Percentiles rank a stretch among this genome's conserved stretches.
These are phyloP conservation scores for Mortierella sp. DNA, from an alignment of 371 early-diverging fungal genomes.

Conservation along the genomic window DNA sequence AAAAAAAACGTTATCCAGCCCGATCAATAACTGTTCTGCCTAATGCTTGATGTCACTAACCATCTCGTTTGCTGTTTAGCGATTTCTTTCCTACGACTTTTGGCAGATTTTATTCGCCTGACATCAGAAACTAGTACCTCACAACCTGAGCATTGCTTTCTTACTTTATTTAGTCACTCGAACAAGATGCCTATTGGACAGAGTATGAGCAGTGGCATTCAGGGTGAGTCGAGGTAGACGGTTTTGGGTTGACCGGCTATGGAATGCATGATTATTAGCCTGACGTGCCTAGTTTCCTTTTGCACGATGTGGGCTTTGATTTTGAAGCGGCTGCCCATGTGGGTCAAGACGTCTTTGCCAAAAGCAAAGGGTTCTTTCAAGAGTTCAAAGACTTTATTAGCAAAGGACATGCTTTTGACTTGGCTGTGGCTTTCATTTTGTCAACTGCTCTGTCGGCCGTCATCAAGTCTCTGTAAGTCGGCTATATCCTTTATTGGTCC, in stretches of 20 bases:
- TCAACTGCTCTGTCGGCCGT: constrained; percentile 23
- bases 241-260: too few relatives aligned
- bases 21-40: too few relatives aligned
- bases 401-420: constrained; percentile 25
- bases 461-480: constrained; percentile 21
- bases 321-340: neutral
- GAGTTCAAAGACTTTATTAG: constrained; percentile 22
- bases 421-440: constrained; percentile 29
- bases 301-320: neutral
- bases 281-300: neutral
- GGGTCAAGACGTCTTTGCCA: constrained; percentile 4
- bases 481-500: neutral
- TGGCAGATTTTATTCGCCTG: too few relatives aligned
- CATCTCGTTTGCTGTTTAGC: too few relatives aligned
- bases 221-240: neutral
- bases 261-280: neutral
- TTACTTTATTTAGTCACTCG: too few relatives aligned
- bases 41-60: too few relatives aligned
- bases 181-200: constrained; percentile 4
- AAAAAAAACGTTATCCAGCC: too few relatives aligned
- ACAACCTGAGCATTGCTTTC: too few relatives aligned
- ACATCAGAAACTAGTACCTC: too few relatives aligned
- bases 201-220: neutral
- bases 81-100: too few relatives aligned
- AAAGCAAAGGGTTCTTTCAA: constrained; percentile 12